A percentile compares a stretch with the other conserved stretches of the same genome.
Conservation (phyloP, 805 yeast species). For the Torulaspora indica region DNA sequence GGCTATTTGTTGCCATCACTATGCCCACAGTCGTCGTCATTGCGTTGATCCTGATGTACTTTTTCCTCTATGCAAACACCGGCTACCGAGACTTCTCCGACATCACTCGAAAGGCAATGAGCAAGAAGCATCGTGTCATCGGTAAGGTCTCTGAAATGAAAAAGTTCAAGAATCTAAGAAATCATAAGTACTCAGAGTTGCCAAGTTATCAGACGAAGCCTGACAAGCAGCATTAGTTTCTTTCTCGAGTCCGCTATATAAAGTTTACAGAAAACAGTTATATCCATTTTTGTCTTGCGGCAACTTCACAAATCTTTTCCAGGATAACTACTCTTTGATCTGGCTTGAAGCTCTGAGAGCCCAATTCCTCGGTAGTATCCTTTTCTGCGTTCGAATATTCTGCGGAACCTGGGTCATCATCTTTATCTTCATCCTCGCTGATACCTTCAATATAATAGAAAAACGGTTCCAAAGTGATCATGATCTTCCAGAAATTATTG, state of each 20-base stretch:
- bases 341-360: constrained; percentile 23
- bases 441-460: constrained; percentile 37
- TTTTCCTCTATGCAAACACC: constrained; percentile 54
- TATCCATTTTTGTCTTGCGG: constrained; percentile 38
- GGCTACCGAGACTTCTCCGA: constrained; percentile 51
- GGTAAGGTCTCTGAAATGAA: constrained; percentile 39
- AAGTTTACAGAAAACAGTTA: constrained; percentile 6
- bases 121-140: constrained; percentile 37
- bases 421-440: constrained; percentile 27
- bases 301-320: constrained; percentile 37
- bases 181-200: constrained; percentile 40
- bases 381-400: constrained; percentile 5
- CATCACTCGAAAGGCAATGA: constrained; percentile 37
- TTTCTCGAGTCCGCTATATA: constrained; percentile 1
- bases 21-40: constrained; percentile 64
- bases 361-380: constrained; percentile 7
- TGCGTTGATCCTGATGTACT: constrained; percentile 58
- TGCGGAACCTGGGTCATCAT: constrained; percentile 7
- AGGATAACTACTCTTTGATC: constrained; percentile 37
- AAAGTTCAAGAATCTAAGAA: constrained; percentile 32
- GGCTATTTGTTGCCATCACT: constrained; percentile 59
- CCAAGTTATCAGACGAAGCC: constrained; percentile 35
- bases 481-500: constrained; percentile 33
- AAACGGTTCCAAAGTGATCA: constrained; percentile 36
- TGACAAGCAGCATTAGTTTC: constrained; percentile 24